These are phyloP conservation scores for Domatiomyces catenatus DNA, from an alignment of 2,329 filamentous ascomycete genomes.

Conservation along the genomic window DNA sequence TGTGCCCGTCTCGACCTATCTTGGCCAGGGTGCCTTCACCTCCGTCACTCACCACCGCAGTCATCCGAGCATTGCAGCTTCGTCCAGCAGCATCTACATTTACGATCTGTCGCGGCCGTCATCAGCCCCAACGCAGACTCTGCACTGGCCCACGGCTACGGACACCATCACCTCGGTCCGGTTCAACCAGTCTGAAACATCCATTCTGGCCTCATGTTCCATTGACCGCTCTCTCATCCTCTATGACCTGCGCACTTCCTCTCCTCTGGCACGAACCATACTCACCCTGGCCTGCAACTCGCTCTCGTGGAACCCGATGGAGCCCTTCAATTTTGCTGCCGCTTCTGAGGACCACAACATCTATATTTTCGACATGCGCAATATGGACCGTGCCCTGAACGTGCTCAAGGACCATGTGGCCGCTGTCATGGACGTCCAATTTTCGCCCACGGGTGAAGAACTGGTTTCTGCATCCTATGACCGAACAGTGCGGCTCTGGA, in stretches of 20 bases:
- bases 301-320: conserved; percentile 89
- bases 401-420: conserved; percentile 78
- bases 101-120: conserved; percentile 76
- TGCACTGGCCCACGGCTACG: conserved; percentile 73
- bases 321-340: conserved; percentile 85
- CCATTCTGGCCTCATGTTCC: conserved; percentile 69
- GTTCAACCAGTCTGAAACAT: conserved; percentile 91
- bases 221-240: conserved; percentile 76
- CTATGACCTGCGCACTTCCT: conserved; percentile 80
- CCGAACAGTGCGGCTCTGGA: conserved; percentile 75
- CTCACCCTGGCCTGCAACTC: conserved; percentile 72
- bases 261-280: conserved; percentile 64
- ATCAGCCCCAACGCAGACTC: conserved; percentile 59
- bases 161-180: conserved; percentile 80
- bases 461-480: conserved; percentile 82
- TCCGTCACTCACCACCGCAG: conserved; percentile 69
- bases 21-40: conserved; percentile 70
- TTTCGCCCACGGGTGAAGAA: conserved; percentile 85
- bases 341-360: conserved; percentile 91
- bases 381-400: conserved; percentile 73
- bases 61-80: conserved; percentile 59
- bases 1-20: conserved; percentile 67
- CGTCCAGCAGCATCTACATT: conserved; percentile 64
- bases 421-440: conserved; percentile 94
- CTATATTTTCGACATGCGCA: conserved; percentile 88